These are phyloP conservation scores for Sordariomycetes sp. DNA, from an alignment of 2,329 filamentous ascomycete species.

Conservation along the genomic window DNA sequence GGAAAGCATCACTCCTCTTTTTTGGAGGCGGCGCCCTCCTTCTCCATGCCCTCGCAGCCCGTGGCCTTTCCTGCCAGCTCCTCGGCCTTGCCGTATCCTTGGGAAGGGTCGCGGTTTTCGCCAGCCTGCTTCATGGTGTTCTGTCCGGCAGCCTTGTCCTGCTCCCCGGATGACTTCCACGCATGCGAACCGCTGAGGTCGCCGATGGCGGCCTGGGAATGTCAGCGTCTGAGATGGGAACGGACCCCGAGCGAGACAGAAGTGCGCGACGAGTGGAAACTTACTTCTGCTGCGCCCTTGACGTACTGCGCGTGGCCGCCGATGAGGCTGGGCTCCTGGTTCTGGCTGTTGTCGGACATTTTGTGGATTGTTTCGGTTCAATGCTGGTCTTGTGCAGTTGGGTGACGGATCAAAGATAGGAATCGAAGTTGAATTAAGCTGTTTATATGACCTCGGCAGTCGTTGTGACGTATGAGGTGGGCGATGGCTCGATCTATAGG, in stretches of 20 bases:
- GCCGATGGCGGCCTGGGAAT: constrained; percentile 45
- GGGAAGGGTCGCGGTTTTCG: constrained; percentile 42
- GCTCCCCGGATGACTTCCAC: constrained; percentile 55
- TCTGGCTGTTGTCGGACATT: constrained; percentile 20
- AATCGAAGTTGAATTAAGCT: not conserved
- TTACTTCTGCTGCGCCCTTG: constrained; percentile 58
- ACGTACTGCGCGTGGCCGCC: constrained; percentile 57
- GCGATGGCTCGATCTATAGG: too few species aligned
- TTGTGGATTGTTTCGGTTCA: not conserved
- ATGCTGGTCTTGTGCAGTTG: not conserved
- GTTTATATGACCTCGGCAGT: too few species aligned
- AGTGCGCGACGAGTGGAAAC: constrained; percentile 6
- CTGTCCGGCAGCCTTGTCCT: constrained; percentile 54
- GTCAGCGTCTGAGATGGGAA: constrained; percentile 1
- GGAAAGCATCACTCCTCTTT: too few species aligned
- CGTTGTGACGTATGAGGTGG: too few species aligned
- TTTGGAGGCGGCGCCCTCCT: constrained; percentile 51
- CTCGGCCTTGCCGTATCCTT: constrained; percentile 55
- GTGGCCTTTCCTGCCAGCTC: constrained; percentile 53
- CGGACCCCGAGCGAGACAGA: not conserved
- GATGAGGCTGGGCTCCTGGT: constrained; percentile 48
- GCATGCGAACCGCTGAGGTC: constrained; percentile 50
- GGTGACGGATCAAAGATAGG: not conserved
- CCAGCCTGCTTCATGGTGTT: constrained; percentile 53
- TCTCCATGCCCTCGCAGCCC: constrained; percentile 62